Evolutionary conservation across 225 moss, liverwort and hornwort species (phyloP).

Genomic region (Bryoerythrophyllum caledonicum): DNA sequence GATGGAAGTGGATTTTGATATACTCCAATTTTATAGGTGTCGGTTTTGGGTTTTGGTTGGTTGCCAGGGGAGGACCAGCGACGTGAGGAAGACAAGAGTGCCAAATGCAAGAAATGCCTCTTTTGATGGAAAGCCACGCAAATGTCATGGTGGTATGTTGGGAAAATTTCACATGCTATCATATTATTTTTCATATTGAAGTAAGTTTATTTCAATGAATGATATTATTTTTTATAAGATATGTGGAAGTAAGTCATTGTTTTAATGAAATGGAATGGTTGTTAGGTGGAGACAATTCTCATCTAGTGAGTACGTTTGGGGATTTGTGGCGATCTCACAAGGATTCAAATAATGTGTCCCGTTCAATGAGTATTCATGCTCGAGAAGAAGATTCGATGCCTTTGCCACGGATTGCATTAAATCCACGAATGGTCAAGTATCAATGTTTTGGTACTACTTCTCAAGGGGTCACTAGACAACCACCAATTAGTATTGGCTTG

Average conservation of each 20-base stretch:
- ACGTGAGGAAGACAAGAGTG: background rate
- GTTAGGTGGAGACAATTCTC: slow-evolving; percentile 12
- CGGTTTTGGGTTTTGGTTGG: too few species aligned
- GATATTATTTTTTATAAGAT: background rate
- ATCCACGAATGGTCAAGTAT: background rate
- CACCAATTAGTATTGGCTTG: background rate
- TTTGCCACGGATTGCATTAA: background rate
- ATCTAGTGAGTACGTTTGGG: slow-evolving; percentile 19
- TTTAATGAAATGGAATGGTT: slow-evolving; percentile 3
- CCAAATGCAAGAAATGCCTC: slow-evolving; percentile 8
- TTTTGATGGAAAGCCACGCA: background rate
- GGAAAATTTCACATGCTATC: background rate
- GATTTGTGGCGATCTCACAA: slow-evolving; percentile 25
- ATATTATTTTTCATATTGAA: too few species aligned
- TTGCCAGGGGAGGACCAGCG: too few species aligned
- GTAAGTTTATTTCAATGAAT: too few species aligned
- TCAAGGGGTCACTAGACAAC: background rate
- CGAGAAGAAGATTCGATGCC: background rate
- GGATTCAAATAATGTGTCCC: background rate
- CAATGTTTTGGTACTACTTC: background rate
- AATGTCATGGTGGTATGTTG: slow-evolving; percentile 16
- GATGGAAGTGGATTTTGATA: too few species aligned
- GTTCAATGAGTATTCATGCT: background rate
- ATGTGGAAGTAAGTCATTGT: background rate
- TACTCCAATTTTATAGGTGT: too few species aligned